Conservation (phyloP, 2,329 filamentous ascomycete genomes). For the Xylaria sp. region DNA sequence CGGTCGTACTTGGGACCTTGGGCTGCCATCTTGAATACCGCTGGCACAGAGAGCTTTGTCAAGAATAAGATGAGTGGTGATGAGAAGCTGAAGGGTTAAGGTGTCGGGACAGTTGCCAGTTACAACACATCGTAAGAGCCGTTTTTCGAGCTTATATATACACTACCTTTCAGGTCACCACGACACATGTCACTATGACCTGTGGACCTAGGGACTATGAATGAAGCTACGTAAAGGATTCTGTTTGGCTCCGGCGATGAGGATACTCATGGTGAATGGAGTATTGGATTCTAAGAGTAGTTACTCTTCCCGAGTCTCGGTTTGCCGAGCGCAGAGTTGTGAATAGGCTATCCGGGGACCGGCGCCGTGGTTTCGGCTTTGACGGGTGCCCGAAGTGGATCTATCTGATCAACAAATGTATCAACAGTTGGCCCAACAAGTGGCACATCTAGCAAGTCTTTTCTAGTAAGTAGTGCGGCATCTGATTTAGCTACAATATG, state of each 20-base stretch:
- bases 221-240: background rate
- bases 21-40: conserved; percentile 50
- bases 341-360: conserved; percentile 24
- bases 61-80: background rate
- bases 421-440: background rate
- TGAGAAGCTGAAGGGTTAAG: background rate
- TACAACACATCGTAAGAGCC: background rate
- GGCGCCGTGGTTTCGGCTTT: conserved; percentile 4
- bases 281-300: background rate
- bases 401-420: background rate
- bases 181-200: conserved; percentile 1
- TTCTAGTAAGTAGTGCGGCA: background rate
- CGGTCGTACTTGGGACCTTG: conserved; percentile 45
- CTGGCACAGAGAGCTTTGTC: background rate
- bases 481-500: background rate
- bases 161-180: background rate
- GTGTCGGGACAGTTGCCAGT: background rate
- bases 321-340: conserved; percentile 1
- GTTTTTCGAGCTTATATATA: background rate
- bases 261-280: background rate
- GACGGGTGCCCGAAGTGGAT: conserved; percentile 4
- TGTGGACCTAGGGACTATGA: background rate
- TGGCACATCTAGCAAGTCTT: background rate
- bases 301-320: background rate
- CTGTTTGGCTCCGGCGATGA: background rate